phyloP scores from a whole-genome alignment of 192 early-diverging fungal species.

The Coemansia sp. region DNA sequence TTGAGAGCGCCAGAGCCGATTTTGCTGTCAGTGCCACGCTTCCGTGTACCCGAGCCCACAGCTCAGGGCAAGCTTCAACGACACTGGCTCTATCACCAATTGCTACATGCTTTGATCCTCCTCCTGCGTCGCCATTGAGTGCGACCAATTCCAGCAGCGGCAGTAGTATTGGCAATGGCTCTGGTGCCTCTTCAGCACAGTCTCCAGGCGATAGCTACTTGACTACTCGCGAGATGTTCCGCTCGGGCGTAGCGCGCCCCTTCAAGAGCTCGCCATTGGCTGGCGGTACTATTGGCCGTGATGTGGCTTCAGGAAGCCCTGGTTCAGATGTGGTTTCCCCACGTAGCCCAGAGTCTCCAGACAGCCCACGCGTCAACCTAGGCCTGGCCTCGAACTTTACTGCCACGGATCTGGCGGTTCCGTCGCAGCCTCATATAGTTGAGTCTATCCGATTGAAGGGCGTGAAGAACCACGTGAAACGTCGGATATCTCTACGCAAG shows the following conservation, averaged over 20 bases:
- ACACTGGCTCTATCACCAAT: constrained; percentile 13
- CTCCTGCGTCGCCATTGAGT: constrained; percentile 5
- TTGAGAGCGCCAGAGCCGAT: constrained; percentile 7
- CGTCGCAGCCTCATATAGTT: constrained; percentile 29
- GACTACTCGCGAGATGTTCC: constrained; percentile 10
- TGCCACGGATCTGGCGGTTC: constrained; percentile 18
- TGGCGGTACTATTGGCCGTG: constrained; percentile 7
- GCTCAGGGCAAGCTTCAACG: constrained; percentile 6
- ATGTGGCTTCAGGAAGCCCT: constrained; percentile 9
- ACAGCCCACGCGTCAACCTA: constrained; percentile 15
- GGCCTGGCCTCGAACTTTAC: constrained; percentile 18
- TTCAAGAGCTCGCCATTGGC: constrained; percentile 37
- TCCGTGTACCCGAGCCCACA: constrained; percentile 25
- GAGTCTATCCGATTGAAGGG: constrained; percentile 49
- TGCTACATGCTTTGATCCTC: constrained; percentile 8
- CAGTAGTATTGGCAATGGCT: not conserved
- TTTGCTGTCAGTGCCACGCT: not conserved
- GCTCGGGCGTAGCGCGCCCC: constrained; percentile 14
- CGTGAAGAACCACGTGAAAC: constrained; percentile 45
- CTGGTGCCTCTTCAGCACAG: not conserved
- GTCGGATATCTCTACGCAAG: constrained; percentile 41
- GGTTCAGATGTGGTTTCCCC: constrained; percentile 9
- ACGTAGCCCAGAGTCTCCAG: constrained; percentile 13
- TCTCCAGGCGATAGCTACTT: not conserved
- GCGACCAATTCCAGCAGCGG: not conserved